These are phyloP conservation scores for Rubia tinctorum DNA, from an alignment of 305 asterid genomes.

Conservation along the genomic window DNA sequence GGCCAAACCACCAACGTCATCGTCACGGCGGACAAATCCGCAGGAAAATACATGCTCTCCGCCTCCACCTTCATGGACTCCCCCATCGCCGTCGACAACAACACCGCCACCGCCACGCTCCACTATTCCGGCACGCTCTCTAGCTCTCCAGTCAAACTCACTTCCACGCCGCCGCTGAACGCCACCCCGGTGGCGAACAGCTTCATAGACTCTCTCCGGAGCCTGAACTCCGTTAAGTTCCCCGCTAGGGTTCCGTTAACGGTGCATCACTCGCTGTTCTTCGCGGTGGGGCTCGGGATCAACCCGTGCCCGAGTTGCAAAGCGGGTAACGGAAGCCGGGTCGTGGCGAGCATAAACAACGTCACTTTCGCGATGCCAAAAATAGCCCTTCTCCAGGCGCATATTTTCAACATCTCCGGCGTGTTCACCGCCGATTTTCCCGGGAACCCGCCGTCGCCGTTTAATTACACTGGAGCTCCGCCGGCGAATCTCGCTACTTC, in stretches of 20 bases:
- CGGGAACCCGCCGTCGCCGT: conserved; percentile 46
- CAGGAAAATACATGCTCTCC: conserved; percentile 58
- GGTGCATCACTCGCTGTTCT: conserved; percentile 55
- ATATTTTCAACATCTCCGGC: conserved; percentile 53
- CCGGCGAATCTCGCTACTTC: conserved; percentile 38
- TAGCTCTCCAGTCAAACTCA: conserved; percentile 30
- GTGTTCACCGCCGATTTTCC: conserved; percentile 84
- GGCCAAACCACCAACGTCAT: conserved; percentile 80
- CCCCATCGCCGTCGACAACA: conserved; percentile 56
- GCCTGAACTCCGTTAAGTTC: conserved; percentile 44
- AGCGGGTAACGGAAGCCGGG: conserved; percentile 56
- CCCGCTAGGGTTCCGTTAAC: conserved; percentile 63
- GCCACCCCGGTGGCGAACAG: conserved; percentile 65
- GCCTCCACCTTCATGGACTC: conserved; percentile 84
- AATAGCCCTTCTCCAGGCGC: conserved; percentile 65
- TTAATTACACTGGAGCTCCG: conserved; percentile 53
- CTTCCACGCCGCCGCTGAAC: conserved; percentile 53
- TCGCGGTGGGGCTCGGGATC: conserved; percentile 61
- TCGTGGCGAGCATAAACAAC: conserved; percentile 63
- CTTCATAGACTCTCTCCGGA: conserved; percentile 45
- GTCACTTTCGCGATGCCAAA: conserved; percentile 78
- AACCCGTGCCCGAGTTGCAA: conserved; percentile 61
- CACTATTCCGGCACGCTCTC: conserved; percentile 58
- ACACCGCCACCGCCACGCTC: conserved; percentile 61
- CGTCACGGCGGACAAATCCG: conserved; percentile 34